Conservation (phyloP, 257 asterid species). For the Ilex aquifolium region DNA sequence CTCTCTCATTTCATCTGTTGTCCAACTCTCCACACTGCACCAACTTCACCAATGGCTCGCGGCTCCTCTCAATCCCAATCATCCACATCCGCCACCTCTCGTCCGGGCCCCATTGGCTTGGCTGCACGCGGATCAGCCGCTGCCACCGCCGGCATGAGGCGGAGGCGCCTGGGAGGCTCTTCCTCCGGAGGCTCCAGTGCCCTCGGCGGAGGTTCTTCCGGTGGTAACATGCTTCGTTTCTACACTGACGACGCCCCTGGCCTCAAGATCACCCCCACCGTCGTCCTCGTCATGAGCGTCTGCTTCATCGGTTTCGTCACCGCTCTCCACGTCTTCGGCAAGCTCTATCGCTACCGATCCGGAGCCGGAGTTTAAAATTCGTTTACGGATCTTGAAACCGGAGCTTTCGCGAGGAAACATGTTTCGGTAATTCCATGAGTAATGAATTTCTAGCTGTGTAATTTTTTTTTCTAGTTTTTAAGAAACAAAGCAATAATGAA, state of each 20-base stretch:
- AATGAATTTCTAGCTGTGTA: no score
- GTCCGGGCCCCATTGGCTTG: slow-evolving; percentile 32
- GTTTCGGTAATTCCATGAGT: no score
- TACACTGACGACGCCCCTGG: slow-evolving; percentile 71
- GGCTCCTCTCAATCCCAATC: slow-evolving; percentile 62
- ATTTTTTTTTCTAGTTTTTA: no score
- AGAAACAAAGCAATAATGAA: no score
- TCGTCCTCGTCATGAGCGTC: slow-evolving; percentile 60
- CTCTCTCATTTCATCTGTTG: no score
- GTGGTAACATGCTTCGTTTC: slow-evolving; percentile 58
- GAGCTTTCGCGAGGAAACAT: no score
- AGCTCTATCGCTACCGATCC: slow-evolving; percentile 42
- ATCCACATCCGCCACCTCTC: slow-evolving; percentile 32
- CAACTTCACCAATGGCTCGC: slow-evolving; percentile 27
- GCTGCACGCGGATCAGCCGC: slow-evolving; percentile 55
- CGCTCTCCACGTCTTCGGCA: slow-evolving; percentile 57
- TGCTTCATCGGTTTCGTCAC: slow-evolving; percentile 70
- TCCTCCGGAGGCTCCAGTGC: slow-evolving; percentile 21
- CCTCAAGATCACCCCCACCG: slow-evolving; percentile 54
- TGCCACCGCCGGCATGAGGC: slow-evolving; percentile 59
- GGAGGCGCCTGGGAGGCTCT: slow-evolving; percentile 32
- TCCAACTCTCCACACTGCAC: no score
- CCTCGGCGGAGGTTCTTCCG: slow-evolving; percentile 20
- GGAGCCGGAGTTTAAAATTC: slow-evolving; percentile 23
- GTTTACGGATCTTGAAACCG: no score